A percentile compares a stretch with the other conserved stretches of the same genome.
Conservation (phyloP, 768 basidiomycete genomes). For the Daedaleopsis sinensis region DNA sequence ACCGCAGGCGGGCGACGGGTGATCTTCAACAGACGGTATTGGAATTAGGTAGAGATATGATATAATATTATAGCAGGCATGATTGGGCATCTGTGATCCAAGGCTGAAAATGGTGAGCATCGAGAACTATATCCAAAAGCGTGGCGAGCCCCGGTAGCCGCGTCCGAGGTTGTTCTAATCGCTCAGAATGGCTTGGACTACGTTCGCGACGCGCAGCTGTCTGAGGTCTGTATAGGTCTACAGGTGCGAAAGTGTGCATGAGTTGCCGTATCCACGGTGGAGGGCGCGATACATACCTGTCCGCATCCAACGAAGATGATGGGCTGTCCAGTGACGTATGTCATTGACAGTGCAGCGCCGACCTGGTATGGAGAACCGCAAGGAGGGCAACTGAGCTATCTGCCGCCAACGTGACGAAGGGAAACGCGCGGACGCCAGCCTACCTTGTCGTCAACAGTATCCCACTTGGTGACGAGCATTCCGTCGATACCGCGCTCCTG, state of each 20-base stretch:
- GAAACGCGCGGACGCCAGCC: constrained; percentile 21
- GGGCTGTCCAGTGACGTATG: constrained; percentile 97
- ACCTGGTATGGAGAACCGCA: constrained; percentile 54
- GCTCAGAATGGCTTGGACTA: constrained; percentile 89
- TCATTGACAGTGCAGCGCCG: constrained; percentile 98
- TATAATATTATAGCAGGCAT: not conserved
- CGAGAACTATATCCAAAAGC: not conserved
- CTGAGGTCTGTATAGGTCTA: constrained; percentile 97
- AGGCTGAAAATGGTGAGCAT: not conserved
- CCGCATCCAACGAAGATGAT: constrained; percentile 99
- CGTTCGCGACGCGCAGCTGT: constrained; percentile 87
- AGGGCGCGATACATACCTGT: constrained; percentile 55
- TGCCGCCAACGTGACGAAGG: not conserved
- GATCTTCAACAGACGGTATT: not conserved
- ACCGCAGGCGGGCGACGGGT: not conserved
- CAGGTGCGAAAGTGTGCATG: constrained; percentile 1
- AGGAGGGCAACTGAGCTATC: not conserved
- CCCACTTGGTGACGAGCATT: constrained; percentile 99
- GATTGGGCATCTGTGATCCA: not conserved
- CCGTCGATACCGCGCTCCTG: constrained; percentile 95
- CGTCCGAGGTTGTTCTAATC: constrained; percentile 44
- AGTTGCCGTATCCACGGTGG: not conserved
- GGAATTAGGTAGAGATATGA: not conserved
- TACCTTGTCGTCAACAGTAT: constrained; percentile 97
- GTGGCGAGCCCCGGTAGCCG: not conserved